phyloP scores from a whole-genome alignment of 2,329 filamentous ascomycete species.

The Ceratocystiopsis minuta region DNA sequence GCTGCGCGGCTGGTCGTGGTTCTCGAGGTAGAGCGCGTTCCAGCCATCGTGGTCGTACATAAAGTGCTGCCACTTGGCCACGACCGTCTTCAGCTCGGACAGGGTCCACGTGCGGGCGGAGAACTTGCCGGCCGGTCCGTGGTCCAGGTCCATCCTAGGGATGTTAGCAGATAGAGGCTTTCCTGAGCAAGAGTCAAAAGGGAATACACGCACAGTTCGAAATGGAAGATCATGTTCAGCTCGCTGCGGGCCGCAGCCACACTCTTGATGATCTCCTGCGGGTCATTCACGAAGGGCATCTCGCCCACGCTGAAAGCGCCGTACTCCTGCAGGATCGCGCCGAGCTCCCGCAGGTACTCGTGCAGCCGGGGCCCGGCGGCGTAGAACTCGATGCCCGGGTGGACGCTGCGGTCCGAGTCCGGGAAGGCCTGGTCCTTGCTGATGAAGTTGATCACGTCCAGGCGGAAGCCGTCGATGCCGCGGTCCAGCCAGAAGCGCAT shows the following conservation, averaged over 20 bases:
- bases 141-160: constrained; percentile 34
- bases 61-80: constrained; percentile 32
- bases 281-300: constrained; percentile 43
- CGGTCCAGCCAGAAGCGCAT: constrained; percentile 67
- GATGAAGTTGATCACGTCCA: constrained; percentile 59
- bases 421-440: constrained; percentile 34
- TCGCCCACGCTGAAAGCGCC: constrained; percentile 61
- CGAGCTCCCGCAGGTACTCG: constrained; percentile 50
- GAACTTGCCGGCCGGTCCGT: constrained; percentile 28
- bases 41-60: constrained; percentile 34
- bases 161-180: no score
- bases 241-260: constrained; percentile 39
- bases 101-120: constrained; percentile 32
- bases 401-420: constrained; percentile 33
- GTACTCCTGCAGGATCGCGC: constrained; percentile 44
- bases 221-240: constrained; percentile 54
- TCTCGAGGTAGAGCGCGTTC: constrained; percentile 44
- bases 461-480: constrained; percentile 56
- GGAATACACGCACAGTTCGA: constrained; percentile 25
- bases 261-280: constrained; percentile 37
- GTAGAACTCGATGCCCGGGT: constrained; percentile 29
- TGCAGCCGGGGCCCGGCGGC: constrained; percentile 52
- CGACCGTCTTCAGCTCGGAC: constrained; percentile 22
- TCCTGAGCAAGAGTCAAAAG: no score
- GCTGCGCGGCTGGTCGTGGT: constrained; percentile 42